Evolutionary conservation across 2,329 filamentous ascomycete species (phyloP).

Genomic region (Zasmidium citrigriseum): DNA sequence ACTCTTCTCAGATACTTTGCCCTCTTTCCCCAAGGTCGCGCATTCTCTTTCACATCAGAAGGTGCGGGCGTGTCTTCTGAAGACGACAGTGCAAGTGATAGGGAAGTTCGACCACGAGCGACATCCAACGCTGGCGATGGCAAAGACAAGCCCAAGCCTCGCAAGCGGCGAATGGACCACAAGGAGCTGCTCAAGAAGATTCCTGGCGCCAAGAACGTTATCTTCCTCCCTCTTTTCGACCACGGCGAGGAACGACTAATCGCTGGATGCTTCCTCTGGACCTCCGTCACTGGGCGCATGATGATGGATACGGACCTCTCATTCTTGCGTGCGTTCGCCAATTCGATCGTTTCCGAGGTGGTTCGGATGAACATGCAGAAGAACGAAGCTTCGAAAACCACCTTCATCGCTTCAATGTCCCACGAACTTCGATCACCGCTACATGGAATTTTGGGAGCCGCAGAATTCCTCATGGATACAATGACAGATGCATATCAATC

Average conservation of each 20-base stretch:
- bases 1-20: slow-evolving; percentile 14
- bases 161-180: slow-evolving; percentile 38
- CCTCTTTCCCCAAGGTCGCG: slow-evolving; percentile 28
- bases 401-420: slow-evolving; percentile 54
- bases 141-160: slow-evolving; percentile 29
- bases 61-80: slow-evolving; percentile 27
- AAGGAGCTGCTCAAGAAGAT: slow-evolving; percentile 42
- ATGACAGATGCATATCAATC: slow-evolving; percentile 42
- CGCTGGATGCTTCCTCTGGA: slow-evolving; percentile 50
- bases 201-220: slow-evolving; percentile 39
- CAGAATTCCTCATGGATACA: slow-evolving; percentile 52
- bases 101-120: slow-evolving; percentile 33
- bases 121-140: slow-evolving; percentile 39
- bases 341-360: slow-evolving; percentile 43
- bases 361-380: slow-evolving; percentile 39
- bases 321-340: slow-evolving; percentile 44
- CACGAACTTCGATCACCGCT: slow-evolving; percentile 54
- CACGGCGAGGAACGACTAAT: slow-evolving; percentile 41
- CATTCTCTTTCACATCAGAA: slow-evolving; percentile 30
- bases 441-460: slow-evolving; percentile 52
- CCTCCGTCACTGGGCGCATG: slow-evolving; percentile 45
- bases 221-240: slow-evolving; percentile 56
- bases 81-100: slow-evolving; percentile 27
- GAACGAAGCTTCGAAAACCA: slow-evolving; percentile 51
- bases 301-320: slow-evolving; percentile 42